Base-by-base conservation (phyloP, 345 rosid species). In the Cardamine resedifolia region DNA sequence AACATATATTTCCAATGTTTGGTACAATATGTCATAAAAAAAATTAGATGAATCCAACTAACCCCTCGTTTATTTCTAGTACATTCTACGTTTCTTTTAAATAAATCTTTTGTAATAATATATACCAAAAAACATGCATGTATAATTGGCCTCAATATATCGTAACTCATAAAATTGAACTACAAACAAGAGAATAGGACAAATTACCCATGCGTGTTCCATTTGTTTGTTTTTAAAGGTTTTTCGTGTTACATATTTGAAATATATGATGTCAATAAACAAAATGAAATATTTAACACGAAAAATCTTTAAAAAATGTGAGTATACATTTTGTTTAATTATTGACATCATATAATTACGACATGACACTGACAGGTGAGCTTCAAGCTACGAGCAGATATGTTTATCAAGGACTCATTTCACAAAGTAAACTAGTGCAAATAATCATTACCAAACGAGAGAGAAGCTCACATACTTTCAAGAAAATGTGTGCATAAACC, bases 31-130 rank as follows among this genome's bases (percentile, higher is more conserved):
- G 62, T 50, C 55, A 58, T 66, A n/a, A 49, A 51, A 50, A 5
- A 39, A 10, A 4, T 36, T 58, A 66, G 78, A 66, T 66, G 38
- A 30, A 74, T 58, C 73, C 68, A 74, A 74, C 78, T 41, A 63
- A 41, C 47, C 45, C 62, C 55, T 47, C 15, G 72, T 66, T 56
- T 73, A 34, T 48, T 26, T 65, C 52, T 66, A 66, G 71, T 66
- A 58, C 43, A 57, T 64, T 57, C 59, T 45, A 57, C 59, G 66
- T 47, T 65, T 73, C 62, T 55, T 45, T 55, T 10, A 10, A 65
- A 41, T 31, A 6, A 1, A 5, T 55, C 0, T 3, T n/a, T 3
- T 55, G 28, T 23, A 10, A 55, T 7, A 44, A 14, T 15, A 27
- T 28, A 55, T 30, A 47, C 3, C 14, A 5, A 23, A 14, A 3